These are phyloP conservation scores for Fusarium fracticaudum DNA, from an alignment of 2,329 filamentous ascomycete genomes.

Conservation along the genomic window DNA sequence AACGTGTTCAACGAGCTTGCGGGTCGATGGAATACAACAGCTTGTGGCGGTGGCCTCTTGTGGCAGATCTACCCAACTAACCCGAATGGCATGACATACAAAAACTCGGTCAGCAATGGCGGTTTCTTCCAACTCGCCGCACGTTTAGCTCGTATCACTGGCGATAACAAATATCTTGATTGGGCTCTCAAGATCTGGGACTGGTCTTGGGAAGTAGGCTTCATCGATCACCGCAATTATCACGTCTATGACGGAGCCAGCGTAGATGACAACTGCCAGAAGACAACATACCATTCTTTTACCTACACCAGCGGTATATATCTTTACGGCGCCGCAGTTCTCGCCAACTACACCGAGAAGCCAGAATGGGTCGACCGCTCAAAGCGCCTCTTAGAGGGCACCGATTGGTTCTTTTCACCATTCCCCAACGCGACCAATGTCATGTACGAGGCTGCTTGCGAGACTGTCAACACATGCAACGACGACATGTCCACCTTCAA, in stretches of 20 bases:
- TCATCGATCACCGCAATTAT: conserved; percentile 63
- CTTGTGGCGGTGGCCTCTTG: conserved; percentile 76
- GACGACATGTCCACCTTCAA: conserved; percentile 75
- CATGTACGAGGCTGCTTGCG: conserved; percentile 75
- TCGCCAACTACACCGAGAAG: conserved; percentile 69
- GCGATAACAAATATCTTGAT: conserved; percentile 70
- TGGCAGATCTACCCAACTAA: conserved; percentile 87
- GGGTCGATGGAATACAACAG: conserved; percentile 72
- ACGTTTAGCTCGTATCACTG: conserved; percentile 75
- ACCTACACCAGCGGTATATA: conserved; percentile 74
- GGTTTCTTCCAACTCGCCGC: conserved; percentile 85
- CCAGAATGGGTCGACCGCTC: conserved; percentile 64
- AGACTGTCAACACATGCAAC: conserved; percentile 65
- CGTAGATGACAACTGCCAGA: conserved; percentile 62
- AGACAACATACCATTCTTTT: conserved; percentile 66
- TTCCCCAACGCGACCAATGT: conserved; percentile 63
- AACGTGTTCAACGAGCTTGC: conserved; percentile 79
- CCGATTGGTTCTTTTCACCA: conserved; percentile 64
- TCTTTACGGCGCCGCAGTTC: conserved; percentile 70
- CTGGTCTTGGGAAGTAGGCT: conserved; percentile 66
- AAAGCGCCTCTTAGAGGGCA: conserved; percentile 60
- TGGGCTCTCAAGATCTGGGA: conserved; percentile 76
- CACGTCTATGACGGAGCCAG: conserved; percentile 72
- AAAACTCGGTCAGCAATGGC: conserved; percentile 83
- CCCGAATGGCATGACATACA: conserved; percentile 79